Conservation (phyloP, 257 asterid species). For the Echium plantagineum region DNA sequence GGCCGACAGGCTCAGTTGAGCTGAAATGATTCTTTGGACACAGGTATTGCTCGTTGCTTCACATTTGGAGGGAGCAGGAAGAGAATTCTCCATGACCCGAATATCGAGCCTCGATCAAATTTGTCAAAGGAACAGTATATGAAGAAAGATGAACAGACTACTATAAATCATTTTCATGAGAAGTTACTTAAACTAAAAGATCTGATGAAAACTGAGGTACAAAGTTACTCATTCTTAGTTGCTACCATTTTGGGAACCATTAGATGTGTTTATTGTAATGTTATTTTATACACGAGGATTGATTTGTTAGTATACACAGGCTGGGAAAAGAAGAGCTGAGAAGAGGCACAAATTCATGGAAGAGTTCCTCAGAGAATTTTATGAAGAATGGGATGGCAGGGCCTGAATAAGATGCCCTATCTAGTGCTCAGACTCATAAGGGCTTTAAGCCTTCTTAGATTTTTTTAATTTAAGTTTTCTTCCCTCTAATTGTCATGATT, state of each 20-base stretch:
- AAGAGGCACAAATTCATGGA: conserved; percentile 87
- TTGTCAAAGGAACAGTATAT: too few species aligned
- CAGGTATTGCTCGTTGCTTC: conserved; percentile 95
- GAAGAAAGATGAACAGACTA: conserved; percentile 73
- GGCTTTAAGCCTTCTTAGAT: too few species aligned
- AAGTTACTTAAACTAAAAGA: conserved; percentile 86
- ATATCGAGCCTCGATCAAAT: conserved; percentile 44
- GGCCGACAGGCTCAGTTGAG: not conserved
- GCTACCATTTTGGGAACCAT: not conserved
- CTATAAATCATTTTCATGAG: conserved; percentile 92
- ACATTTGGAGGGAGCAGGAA: conserved; percentile 93
- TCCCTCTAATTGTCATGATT: too few species aligned
- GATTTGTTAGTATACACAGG: conserved; percentile 28
- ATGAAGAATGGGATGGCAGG: conserved; percentile 82
- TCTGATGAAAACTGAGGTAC: conserved; percentile 81
- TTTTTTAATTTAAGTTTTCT: too few species aligned
- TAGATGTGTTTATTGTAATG: not conserved
- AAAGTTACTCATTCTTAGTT: not conserved
- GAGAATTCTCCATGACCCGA: conserved; percentile 66
- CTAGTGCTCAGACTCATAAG: not conserved
- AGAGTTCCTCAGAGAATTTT: conserved; percentile 66
- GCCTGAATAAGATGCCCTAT: conserved; percentile 37
- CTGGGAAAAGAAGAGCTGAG: conserved; percentile 74
- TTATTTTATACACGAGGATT: too few species aligned
- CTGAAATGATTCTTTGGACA: conserved; percentile 2